Percentiles rank a stretch among this genome's conserved stretches.
phyloP scores from a whole-genome alignment of 2,329 filamentous ascomycete species.

The Sclerotinia nivalis region DNA sequence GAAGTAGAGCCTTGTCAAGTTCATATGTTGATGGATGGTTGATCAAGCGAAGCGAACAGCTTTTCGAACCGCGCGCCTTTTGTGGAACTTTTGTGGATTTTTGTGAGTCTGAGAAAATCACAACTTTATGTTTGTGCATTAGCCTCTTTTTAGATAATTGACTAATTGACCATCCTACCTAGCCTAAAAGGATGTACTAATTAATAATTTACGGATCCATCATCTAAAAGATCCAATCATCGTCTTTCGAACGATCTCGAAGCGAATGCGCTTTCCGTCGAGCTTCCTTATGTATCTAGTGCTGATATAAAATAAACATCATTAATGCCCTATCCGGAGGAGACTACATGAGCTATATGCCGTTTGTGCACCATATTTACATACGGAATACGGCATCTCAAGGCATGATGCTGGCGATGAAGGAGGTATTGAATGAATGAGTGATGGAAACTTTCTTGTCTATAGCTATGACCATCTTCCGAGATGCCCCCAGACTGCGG shows the following conservation, averaged over 20 bases:
- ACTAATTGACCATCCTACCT: not conserved
- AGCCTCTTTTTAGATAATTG: not conserved
- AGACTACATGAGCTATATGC: not conserved
- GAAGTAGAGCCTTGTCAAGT: constrained; percentile 11
- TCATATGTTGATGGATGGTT: constrained; percentile 16
- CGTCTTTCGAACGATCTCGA: not conserved
- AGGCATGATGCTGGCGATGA: not conserved
- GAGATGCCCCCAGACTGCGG: not conserved
- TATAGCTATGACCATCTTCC: not conserved
- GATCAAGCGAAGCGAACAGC: constrained; percentile 15
- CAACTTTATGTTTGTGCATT: constrained; percentile 14
- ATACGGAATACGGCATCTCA: constrained; percentile 11
- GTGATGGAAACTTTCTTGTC: not conserved
- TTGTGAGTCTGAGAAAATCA: constrained; percentile 11
- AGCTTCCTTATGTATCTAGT: constrained; percentile 14
- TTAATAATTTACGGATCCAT: not conserved
- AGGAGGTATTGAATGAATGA: not conserved
- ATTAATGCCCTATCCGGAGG: not conserved
- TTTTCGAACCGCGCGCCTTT: constrained; percentile 19
- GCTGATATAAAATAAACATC: constrained; percentile 1
- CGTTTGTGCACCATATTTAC: not conserved
- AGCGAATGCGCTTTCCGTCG: not conserved
- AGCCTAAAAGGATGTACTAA: not conserved
- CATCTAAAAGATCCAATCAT: not conserved
- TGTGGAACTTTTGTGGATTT: constrained; percentile 14